Percentiles rank a stretch among this genome's conserved stretches.
Conservation (phyloP, 495 filamentous ascomycete species). For the Xylaria nigripes region DNA sequence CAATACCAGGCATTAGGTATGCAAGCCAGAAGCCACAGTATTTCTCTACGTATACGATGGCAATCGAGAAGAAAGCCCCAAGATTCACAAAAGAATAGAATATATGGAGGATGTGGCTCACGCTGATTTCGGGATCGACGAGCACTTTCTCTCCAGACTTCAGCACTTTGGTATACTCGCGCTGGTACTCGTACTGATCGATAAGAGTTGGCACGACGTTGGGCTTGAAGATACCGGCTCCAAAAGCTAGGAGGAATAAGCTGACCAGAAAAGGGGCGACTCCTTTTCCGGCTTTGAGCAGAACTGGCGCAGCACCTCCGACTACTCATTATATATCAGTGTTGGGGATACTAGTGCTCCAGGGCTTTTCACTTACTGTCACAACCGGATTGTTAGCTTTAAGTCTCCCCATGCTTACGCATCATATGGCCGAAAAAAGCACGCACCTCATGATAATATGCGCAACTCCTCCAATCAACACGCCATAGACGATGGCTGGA, state of each 20-base stretch:
- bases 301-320: slow-evolving; percentile 42
- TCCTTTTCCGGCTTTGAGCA: slow-evolving; percentile 43
- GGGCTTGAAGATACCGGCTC: slow-evolving; percentile 66
- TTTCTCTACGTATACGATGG: slow-evolving; percentile 58
- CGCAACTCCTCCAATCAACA: slow-evolving; percentile 45
- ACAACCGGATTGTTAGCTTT: not conserved
- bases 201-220: slow-evolving; percentile 54
- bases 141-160: slow-evolving; percentile 60
- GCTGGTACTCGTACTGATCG: slow-evolving; percentile 50
- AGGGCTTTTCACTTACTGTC: not conserved
- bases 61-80: slow-evolving; percentile 58
- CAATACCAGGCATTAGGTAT: slow-evolving; percentile 45
- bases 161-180: slow-evolving; percentile 50
- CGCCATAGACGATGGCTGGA: slow-evolving; percentile 45
- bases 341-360: not conserved
- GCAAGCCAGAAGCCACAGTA: slow-evolving; percentile 61
- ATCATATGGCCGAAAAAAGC: too few relatives aligned
- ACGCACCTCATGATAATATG: slow-evolving; percentile 31
- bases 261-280: slow-evolving; percentile 41
- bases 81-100: slow-evolving; percentile 69
- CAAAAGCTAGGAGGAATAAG: slow-evolving; percentile 43
- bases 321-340: slow-evolving; percentile 27
- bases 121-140: slow-evolving; percentile 61
- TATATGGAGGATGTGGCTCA: slow-evolving; percentile 55
- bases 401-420: not conserved